phyloP scores from a whole-genome alignment of 805 yeast species.

The Yamadazyma nakazawae region DNA sequence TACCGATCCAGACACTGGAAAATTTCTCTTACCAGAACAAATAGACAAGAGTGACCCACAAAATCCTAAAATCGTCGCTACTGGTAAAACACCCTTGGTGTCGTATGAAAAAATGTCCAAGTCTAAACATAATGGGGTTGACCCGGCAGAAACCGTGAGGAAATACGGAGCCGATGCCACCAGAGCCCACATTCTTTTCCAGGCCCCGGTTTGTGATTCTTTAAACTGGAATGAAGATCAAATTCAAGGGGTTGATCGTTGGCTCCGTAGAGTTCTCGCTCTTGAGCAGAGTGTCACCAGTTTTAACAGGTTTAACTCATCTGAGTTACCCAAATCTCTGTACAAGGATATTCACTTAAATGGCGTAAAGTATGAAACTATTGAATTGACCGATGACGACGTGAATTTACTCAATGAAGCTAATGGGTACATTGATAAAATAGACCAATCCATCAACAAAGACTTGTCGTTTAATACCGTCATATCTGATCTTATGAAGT shows the following conservation, averaged over 20 bases:
- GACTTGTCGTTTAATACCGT: slow-evolving; percentile 75
- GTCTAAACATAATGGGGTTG: slow-evolving; percentile 92
- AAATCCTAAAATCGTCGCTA: slow-evolving; percentile 44
- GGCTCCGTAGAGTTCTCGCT: slow-evolving; percentile 63
- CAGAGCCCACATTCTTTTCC: slow-evolving; percentile 88
- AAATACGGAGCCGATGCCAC: slow-evolving; percentile 91
- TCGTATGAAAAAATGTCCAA: slow-evolving; percentile 94
- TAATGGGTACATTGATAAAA: slow-evolving; percentile 44
- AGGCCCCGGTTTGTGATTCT: slow-evolving; percentile 81
- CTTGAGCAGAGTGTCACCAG: slow-evolving; percentile 20
- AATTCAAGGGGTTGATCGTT: slow-evolving; percentile 83
- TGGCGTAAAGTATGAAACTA: slow-evolving; percentile 16
- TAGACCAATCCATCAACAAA: slow-evolving; percentile 58
- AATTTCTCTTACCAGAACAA: slow-evolving; percentile 79
- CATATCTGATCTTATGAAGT: slow-evolving; percentile 85
- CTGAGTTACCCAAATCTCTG: neutral
- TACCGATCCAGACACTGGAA: slow-evolving; percentile 65
- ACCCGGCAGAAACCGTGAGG: slow-evolving; percentile 72
- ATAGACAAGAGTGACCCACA: slow-evolving; percentile 41
- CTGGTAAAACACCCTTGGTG: slow-evolving; percentile 51
- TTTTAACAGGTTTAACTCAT: neutral
- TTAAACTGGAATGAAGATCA: slow-evolving; percentile 88
- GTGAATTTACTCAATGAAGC: slow-evolving; percentile 54
- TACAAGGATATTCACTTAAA: slow-evolving; percentile 18
- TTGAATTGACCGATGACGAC: slow-evolving; percentile 43